phyloP scores from a whole-genome alignment of 176 grass and related monocot species.

The bread wheat (Triticum aestivum) region IWGSC_CS_RefSeq_v2.1 NC_057801.1:644200048-644200547 shows the following conservation, averaged over 20 bases:
- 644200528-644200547: not conserved
- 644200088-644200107: no score
- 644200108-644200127: no score
- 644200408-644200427: not conserved
- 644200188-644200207: not conserved
- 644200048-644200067: no score
- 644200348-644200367: not conserved
- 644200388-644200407: constrained; percentile 28
- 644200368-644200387: not conserved
- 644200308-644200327: not conserved
- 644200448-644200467: not conserved
- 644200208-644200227: not conserved
- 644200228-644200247: not conserved
- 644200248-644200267: not conserved
- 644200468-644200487: constrained; percentile 15
- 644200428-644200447: not conserved
- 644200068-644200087: no score
- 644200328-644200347: not conserved
- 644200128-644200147: no score
- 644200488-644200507: not conserved
- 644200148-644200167: no score
- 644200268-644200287: not conserved
- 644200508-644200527: not conserved
- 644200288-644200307: not conserved
- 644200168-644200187: no score